Evolutionary conservation across 371 early-diverging fungal species (phyloP).

Genomic region (Mortierella sp.): DNA sequence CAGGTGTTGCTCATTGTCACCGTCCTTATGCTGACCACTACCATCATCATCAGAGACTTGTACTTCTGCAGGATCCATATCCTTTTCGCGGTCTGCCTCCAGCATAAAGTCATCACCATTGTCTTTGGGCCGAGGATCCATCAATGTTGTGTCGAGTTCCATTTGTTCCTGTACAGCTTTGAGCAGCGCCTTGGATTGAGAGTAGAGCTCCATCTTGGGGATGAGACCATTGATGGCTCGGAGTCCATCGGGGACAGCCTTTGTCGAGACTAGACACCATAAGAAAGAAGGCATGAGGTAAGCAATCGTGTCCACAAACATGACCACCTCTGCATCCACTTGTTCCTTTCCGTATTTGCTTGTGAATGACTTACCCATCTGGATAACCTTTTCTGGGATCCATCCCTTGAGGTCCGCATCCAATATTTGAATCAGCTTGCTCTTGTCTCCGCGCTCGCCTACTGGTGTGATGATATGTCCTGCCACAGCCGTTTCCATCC

Average conservation of each 20-base stretch:
- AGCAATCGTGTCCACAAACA: too few species aligned
- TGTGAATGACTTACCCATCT: slow-evolving; percentile 60
- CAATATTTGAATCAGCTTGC: slow-evolving; percentile 59
- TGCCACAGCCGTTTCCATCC: slow-evolving; percentile 66
- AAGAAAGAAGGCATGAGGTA: too few species aligned
- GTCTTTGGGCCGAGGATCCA: slow-evolving; percentile 2
- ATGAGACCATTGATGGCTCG: slow-evolving; percentile 36
- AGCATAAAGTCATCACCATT: slow-evolving; percentile 1
- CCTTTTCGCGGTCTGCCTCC: slow-evolving; percentile 7
- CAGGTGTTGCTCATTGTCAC: not conserved
- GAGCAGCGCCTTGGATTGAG: slow-evolving; percentile 19
- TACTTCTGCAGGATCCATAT: slow-evolving; percentile 9
- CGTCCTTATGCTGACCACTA: not conserved
- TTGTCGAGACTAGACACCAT: slow-evolving; percentile 52
- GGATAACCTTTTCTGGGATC: slow-evolving; percentile 66
- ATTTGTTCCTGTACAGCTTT: slow-evolving; percentile 12
- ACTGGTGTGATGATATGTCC: slow-evolving; percentile 58
- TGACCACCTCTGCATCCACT: not conserved
- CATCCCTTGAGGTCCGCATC: slow-evolving; percentile 71
- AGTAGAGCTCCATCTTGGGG: slow-evolving; percentile 19
- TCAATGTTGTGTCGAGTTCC: slow-evolving; percentile 5
- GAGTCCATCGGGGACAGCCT: slow-evolving; percentile 46
- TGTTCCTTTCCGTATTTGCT: too few species aligned
- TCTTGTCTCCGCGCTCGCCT: slow-evolving; percentile 40
- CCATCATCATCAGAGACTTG: slow-evolving; percentile 1